phyloP scores from a whole-genome alignment of 2,329 filamentous ascomycete genomes.

The Escovopsis sp. region DNA sequence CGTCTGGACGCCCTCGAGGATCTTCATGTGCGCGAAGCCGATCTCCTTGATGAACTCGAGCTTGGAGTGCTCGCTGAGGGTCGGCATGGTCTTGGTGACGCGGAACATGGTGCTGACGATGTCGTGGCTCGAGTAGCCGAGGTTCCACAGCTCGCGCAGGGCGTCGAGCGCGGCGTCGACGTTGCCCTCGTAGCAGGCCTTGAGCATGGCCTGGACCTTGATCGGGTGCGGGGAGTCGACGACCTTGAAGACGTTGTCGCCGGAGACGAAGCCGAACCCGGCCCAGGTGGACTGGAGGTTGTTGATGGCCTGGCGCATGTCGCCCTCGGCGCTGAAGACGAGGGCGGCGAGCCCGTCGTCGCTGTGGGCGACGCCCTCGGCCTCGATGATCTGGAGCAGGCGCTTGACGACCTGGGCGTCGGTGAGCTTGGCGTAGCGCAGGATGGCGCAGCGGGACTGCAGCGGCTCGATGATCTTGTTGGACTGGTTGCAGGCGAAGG shows the following conservation, averaged over 20 bases:
- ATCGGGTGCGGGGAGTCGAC: constrained; percentile 95
- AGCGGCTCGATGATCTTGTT: constrained; percentile 99
- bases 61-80: constrained; percentile 84
- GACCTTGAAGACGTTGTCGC: constrained; percentile 95
- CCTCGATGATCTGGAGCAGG: constrained; percentile 80
- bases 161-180: constrained; percentile 76
- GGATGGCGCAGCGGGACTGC: constrained; percentile 88
- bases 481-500: constrained; percentile 95
- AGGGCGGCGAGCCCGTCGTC: constrained; percentile 93
- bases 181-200: constrained; percentile 85
- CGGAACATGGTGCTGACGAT: constrained; percentile 99
- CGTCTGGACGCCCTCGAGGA: constrained; percentile 93
- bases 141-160: constrained; percentile 79
- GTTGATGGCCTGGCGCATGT: constrained; percentile 98
- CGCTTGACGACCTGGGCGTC: constrained; percentile 87
- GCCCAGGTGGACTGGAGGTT: constrained; percentile 88
- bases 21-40: constrained; percentile 97
- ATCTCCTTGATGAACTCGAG: constrained; percentile 98
- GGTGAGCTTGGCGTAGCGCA: constrained; percentile 83
- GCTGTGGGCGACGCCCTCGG: constrained; percentile 76
- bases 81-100: constrained; percentile 90
- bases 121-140: constrained; percentile 97
- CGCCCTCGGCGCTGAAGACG: constrained; percentile 91
- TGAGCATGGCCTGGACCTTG: constrained; percentile 97
- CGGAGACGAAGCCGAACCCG: constrained; percentile 92